phyloP scores from a whole-genome alignment of 768 basidiomycete species.

The Pholiota molesta region DNA sequence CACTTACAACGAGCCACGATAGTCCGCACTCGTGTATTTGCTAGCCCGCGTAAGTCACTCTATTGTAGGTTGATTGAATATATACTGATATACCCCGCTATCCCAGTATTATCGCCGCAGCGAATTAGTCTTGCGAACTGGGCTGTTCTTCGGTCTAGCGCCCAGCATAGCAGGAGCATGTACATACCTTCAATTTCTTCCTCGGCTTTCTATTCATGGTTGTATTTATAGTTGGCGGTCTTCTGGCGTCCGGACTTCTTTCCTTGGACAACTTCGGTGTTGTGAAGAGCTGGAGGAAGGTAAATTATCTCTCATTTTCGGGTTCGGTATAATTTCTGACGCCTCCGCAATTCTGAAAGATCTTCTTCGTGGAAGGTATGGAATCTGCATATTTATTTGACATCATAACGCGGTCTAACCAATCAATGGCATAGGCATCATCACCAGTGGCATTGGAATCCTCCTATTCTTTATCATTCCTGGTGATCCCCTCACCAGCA shows the following conservation, averaged over 20 bases:
- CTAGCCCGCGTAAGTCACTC: slow-evolving; percentile 35
- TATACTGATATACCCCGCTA: background rate
- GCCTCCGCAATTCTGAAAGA: slow-evolving; percentile 14
- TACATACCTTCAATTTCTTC: slow-evolving; percentile 16
- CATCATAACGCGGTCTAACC: background rate
- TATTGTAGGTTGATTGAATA: background rate
- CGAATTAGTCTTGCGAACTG: slow-evolving; percentile 36
- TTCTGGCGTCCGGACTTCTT: slow-evolving; percentile 41
- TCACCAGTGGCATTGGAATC: slow-evolving; percentile 31
- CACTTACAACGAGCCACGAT: background rate
- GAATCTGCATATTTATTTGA: background rate
- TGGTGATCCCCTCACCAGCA: slow-evolving; percentile 27
- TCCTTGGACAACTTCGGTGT: slow-evolving; percentile 33
- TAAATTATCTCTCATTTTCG: slow-evolving; percentile 11
- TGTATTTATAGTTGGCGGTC: slow-evolving; percentile 34
- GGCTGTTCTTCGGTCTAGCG: slow-evolving; percentile 37
- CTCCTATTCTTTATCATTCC: slow-evolving; percentile 30
- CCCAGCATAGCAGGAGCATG: slow-evolving; percentile 39
- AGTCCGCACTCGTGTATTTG: slow-evolving; percentile 43
- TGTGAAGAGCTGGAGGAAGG: slow-evolving; percentile 38
- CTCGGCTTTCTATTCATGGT: background rate
- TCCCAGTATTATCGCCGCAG: slow-evolving; percentile 36
- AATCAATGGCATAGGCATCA: slow-evolving; percentile 10
- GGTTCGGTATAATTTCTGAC: background rate
- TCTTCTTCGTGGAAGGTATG: slow-evolving; percentile 35